Evolutionary conservation across 805 yeast species (phyloP).

Genomic region (Ogataea corticis): DNA sequence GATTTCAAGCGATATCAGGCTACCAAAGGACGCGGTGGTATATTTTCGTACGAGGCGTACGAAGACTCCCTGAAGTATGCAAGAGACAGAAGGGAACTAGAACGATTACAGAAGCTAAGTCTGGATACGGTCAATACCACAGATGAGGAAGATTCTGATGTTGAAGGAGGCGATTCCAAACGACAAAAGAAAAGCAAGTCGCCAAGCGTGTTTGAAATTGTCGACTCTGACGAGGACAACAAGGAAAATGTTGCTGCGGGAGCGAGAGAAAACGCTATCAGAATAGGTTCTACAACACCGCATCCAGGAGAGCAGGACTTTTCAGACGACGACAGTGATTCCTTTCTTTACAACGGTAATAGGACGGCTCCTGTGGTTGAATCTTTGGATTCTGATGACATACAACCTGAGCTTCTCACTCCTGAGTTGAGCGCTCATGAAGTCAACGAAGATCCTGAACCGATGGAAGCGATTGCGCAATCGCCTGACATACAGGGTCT

Average conservation of each 20-base stretch:
- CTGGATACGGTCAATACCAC: conserved; percentile 21
- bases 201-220: background rate
- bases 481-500: conserved; percentile 4
- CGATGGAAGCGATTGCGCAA: conserved; percentile 2
- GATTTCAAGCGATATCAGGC: conserved; percentile 31
- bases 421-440: background rate
- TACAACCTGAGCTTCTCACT: background rate
- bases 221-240: conserved; percentile 5
- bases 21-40: conserved; percentile 26
- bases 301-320: background rate
- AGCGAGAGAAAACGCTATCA: background rate
- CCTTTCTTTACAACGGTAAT: background rate
- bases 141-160: conserved; percentile 16
- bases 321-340: conserved; percentile 5
- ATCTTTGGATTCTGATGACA: conserved; percentile 5
- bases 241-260: background rate
- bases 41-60: conserved; percentile 25
- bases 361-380: background rate
- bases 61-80: conserved; percentile 19
- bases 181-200: background rate
- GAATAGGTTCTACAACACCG: background rate
- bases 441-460: background rate
- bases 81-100: conserved; percentile 15
- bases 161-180: conserved; percentile 1
- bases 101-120: conserved; percentile 12